Evolutionary conservation across 106 monocot genomes (phyloP), one percentile per base, ranked within the genome.

Genomic region (Triglochin maritima): DNA sequence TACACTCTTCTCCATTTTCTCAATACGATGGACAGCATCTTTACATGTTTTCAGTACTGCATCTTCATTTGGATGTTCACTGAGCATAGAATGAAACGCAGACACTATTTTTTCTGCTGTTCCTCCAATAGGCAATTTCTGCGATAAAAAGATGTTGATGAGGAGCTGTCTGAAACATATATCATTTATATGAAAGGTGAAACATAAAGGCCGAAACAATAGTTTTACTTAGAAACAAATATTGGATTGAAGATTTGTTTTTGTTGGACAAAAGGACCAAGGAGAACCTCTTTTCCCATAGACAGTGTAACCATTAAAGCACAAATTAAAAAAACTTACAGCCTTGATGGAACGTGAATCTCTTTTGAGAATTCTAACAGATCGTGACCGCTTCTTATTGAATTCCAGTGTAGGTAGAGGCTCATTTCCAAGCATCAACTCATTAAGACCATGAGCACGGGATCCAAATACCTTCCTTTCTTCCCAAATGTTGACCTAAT

Each of bases 381-480:
- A 92, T 67, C 88, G 85, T 59, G 84, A 80, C 0, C 86, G 85
- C 47, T 92, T 98, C 72, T 80, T 88, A 69, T 75, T 91, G 57
- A 88, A 57, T 68, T 98, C 92, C 66, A 98, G 69, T n/a, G 70
- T 60, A 57, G 98, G 88, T 46, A 73, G 68, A 59, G 84, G 82
- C 11, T 86, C 92, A 72, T 71, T 82, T 67, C 98, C 82, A 57
- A 92, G 80, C 88, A 98, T 86, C 75, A 86, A 77, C n/a, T 92
- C 92, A 69, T 82, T 98, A 3, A 98, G 74, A 59, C 82, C 81
- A 16, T 65, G 65, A 44, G 85, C 82, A 63, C 72, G 83, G 45
- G 92, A 98, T 62, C 98, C 98, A 78, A 98, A 98, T 51, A 98
- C 98, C 77, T 81, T 82, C 59, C 96, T 91, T 75, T 98, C 87